phyloP scores from a whole-genome alignment of 495 filamentous ascomycete species.

The Aspergillus bertholletiae region DNA sequence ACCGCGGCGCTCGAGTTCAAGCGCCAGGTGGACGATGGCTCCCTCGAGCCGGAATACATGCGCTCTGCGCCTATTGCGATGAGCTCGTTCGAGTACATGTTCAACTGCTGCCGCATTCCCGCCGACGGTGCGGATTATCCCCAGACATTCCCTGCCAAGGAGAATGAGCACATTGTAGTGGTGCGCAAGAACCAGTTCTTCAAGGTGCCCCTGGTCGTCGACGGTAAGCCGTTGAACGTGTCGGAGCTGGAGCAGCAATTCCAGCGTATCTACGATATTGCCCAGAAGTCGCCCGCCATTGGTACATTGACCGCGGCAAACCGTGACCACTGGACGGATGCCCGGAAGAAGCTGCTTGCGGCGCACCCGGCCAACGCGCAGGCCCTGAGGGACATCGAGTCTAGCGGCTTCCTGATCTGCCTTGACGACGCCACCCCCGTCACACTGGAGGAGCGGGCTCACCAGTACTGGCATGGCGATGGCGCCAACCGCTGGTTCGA shows the following conservation, averaged over 20 bases:
- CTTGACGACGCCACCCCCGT: slow-evolving; percentile 90
- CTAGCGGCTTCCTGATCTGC: slow-evolving; percentile 87
- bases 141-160: slow-evolving; percentile 68
- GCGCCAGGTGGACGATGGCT: slow-evolving; percentile 77
- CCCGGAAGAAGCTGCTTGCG: slow-evolving; percentile 70
- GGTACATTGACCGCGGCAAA: slow-evolving; percentile 88
- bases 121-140: slow-evolving; percentile 77
- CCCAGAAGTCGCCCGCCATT: slow-evolving; percentile 65
- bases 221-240: slow-evolving; percentile 79
- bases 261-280: slow-evolving; percentile 75
- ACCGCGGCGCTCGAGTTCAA: slow-evolving; percentile 89
- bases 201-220: slow-evolving; percentile 73
- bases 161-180: slow-evolving; percentile 81
- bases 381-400: slow-evolving; percentile 78
- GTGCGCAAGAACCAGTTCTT: slow-evolving; percentile 96
- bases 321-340: slow-evolving; percentile 88
- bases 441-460: slow-evolving; percentile 91
- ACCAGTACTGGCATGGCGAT: slow-evolving; percentile 98
- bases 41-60: slow-evolving; percentile 97
- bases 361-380: slow-evolving; percentile 73
- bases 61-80: slow-evolving; percentile 92
- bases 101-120: slow-evolving; percentile 90
- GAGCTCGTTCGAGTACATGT: slow-evolving; percentile 99
- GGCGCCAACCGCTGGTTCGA: slow-evolving; percentile 97
- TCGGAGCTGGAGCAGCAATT: slow-evolving; percentile 88